Percentiles rank a stretch among this genome's conserved stretches.
These are phyloP conservation scores for Claviceps sp. DNA, from an alignment of 2,329 filamentous ascomycete species.

Conservation along the genomic window DNA sequence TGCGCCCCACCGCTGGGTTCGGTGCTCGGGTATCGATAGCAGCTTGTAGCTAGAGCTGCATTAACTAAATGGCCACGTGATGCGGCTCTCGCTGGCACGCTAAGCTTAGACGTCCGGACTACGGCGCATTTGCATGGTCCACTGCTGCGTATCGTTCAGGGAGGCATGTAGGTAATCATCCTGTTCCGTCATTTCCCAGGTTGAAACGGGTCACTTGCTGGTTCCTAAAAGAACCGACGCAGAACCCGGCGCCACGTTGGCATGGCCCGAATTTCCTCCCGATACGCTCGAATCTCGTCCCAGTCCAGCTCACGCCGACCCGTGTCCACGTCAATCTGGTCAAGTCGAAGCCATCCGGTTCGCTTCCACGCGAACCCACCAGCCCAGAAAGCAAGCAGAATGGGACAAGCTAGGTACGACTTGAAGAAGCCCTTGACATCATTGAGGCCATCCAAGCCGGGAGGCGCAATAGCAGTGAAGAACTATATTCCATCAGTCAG, in stretches of 20 bases:
- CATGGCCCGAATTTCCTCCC: slow-evolving; percentile 5
- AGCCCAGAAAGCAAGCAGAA: slow-evolving; percentile 42
- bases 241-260: slow-evolving; percentile 8
- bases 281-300: slow-evolving; percentile 36
- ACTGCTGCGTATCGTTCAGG: too few relatives aligned
- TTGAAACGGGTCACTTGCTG: not conserved
- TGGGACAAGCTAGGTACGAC: slow-evolving; percentile 38
- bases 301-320: slow-evolving; percentile 53
- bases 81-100: too few relatives aligned
- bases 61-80: too few relatives aligned
- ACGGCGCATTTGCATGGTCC: too few relatives aligned
- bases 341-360: slow-evolving; percentile 40
- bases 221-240: slow-evolving; percentile 6
- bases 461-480: slow-evolving; percentile 33
- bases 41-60: too few relatives aligned
- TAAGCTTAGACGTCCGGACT: too few relatives aligned
- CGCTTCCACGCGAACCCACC: slow-evolving; percentile 54
- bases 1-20: too few relatives aligned
- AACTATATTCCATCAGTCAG: slow-evolving; percentile 18
- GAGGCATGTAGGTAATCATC: too few relatives aligned
- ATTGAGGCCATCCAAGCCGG: slow-evolving; percentile 16
- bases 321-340: slow-evolving; percentile 54
- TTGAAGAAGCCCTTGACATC: slow-evolving; percentile 39
- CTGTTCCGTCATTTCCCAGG: too few relatives aligned
- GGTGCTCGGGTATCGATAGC: too few relatives aligned